Base-by-base conservation (phyloP, 2,329 filamentous ascomycete genomes). In the Ophiostoma triangulosporum region DNA sequence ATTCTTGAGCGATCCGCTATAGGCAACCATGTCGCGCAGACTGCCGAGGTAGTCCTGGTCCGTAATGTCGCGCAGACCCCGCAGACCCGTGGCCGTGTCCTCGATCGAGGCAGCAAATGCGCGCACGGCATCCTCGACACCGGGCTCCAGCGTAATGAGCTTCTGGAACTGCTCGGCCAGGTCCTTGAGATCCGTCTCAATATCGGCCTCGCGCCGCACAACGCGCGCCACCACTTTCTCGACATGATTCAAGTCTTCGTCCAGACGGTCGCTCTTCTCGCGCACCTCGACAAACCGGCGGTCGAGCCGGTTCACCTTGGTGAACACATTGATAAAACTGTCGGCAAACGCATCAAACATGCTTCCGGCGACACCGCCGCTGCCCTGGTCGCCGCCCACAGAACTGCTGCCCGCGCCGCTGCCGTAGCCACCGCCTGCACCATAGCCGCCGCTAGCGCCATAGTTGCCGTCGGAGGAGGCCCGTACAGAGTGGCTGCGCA, bases 261-360 rank as follows among this genome's bases (percentile, higher is more conserved):
- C 89, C 6, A 98, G 77, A 70, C 95, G 97, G 69, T 94, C 86
- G 35, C 88, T 87, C 66, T 88, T 87, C 64, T 97, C 93, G 62
- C 84, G 83, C 56, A 97, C 90, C 65, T 97, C 91, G 59, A 94
- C 83, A 67, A 98, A 98, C 31, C 93, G 85, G 62, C 87, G 85
- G 68, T 98, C 93, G 6, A 90, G 86, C 67, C 94, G 95, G 73
- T 97, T 87, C 1, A 95, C 84, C 68, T 97, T 98, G 48, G 86
- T 90, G 64, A 98, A 98, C 36, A 89, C 91, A 65, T 97, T 97
- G 68, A 98, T 86, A 65, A 97, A 94, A 33, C 86, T 94, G 66
- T 98, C 93, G 38, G 93, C 88, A 64, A 97, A 88, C 62, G 87
- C 90, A 65, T 98, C 93, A 62, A 98, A 93, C 43, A 97, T 88